Evolutionary conservation across 352 stramenopile genomes (phyloP), one percentile per base, ranked within the genome.

Genomic region (Globisporangium nodosum): DNA sequence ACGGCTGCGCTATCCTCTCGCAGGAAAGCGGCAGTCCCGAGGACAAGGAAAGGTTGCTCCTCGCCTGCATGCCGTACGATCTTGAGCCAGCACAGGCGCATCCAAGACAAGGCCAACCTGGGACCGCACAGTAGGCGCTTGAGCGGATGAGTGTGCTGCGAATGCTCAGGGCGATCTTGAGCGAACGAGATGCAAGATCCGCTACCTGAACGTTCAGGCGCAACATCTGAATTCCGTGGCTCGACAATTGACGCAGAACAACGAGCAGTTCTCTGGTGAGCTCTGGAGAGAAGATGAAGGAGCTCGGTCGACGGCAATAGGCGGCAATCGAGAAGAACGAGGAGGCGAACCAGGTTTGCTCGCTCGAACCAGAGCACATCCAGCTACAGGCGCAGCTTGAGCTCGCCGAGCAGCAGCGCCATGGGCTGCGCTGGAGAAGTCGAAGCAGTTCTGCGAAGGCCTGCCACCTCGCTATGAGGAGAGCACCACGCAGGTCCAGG

Each of bases 401-500:
- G 30, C 59, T 75, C 21, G 65, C 80, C 3, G 76, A 92, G 58
- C 66, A 74, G 5, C 64, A 71, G 42, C 76, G 73, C 48, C 61
- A 69, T 37, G 58, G 54, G 30, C 57, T 88, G 67, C 78, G 24
- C 54, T 90, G 55, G 68, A 85, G 33, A 73, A 83, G 35, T 85
- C 80, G 4, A 85, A 85, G 57, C 68, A 61, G 13, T 81, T 81
- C n/a, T 86, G 69, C 52, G 74, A 85, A 39, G 70, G 85, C 16
- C 52, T 90, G 3, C 78, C 74, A 0, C 70, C 65, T 43, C 70
- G 78, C 20, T 86, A 71, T 49, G 82, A 90, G 52, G 73, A 88
- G n/a, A 88, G 85, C 60, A 63, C 87, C 18, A 62, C 66, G 27
- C 70, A 79, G 37, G 59, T 78, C 9, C 74, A 90, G 43, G 78